Evolutionary conservation across 768 basidiomycete species (phyloP), one percentile per base, ranked within the genome.

Genomic region (Naematelia aurantialba): DNA sequence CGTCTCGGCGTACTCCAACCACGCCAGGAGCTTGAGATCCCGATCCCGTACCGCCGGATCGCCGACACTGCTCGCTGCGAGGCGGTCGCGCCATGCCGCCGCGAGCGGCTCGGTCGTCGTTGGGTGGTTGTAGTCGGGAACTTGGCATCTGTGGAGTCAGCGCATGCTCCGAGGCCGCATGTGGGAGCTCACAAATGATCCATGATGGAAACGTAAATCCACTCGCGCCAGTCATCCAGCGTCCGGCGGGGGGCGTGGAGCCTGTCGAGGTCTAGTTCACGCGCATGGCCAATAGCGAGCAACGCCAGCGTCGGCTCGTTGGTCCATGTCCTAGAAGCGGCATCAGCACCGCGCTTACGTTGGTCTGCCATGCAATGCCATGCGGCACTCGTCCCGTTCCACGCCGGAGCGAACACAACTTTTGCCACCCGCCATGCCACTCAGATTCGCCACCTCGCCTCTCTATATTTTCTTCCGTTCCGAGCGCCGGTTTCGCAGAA

Each of bases 1-100:
- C 8, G 60, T 67, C 55, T 76, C 75, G 26, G 68, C 55, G 55
- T 75, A 72, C 58, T 76, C 75, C 19, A 73, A 47, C 75, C 75
- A 76, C 14, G 70, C 66, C 21, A 75, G 60, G 4, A 76, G 58
- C 54, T 72, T 73, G 17, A 67, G 57, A 52, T 76, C 73, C 27
- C 72, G 59, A 59, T 76, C 75, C 31, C 72, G 56, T 13, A 67
- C 63, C 0, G 59, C 64, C n/a, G 64, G 62, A 53, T 71, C 69
- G 17, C 31, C 49, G 8, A 44, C 14, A 8, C 58, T 22, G 2
- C 58, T 45, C n/a, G 34, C 44, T 14, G 53, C 51, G 0, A 74
- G 54, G 3, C 65, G 51, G 2, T 71, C 69, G 13, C 67, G 45
- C 72, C 72, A 73, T 3, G 62, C 45, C 19, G 55, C 27, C 3